phyloP scores from a whole-genome alignment of 805 yeast species.

The Kodamaea neixiangensis region DNA sequence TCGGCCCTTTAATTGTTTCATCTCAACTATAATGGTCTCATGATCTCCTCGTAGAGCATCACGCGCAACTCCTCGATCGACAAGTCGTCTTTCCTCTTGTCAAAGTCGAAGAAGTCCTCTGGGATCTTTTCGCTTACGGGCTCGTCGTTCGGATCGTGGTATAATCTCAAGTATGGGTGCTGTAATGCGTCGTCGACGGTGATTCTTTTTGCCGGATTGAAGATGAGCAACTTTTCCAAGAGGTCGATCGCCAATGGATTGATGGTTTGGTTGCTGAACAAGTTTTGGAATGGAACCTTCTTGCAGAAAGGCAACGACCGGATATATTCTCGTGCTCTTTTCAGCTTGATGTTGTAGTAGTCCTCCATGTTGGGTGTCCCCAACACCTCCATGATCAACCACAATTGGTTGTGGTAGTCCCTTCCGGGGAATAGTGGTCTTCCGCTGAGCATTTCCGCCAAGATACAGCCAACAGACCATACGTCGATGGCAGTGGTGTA shows the following conservation, averaged over 20 bases:
- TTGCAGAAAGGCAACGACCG: slow-evolving; percentile 72
- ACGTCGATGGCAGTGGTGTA: slow-evolving; percentile 94
- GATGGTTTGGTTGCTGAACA: slow-evolving; percentile 30
- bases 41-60: slow-evolving; percentile 78
- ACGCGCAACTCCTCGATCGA: slow-evolving; percentile 74
- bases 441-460: slow-evolving; percentile 87
- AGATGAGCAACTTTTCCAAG: slow-evolving; percentile 61
- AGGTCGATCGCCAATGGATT: slow-evolving; percentile 57
- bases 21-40: slow-evolving; percentile 46
- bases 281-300: slow-evolving; percentile 54
- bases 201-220: slow-evolving; percentile 72
- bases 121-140: slow-evolving; percentile 84
- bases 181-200: slow-evolving; percentile 75
- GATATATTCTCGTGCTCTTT: slow-evolving; percentile 87
- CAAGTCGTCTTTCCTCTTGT: slow-evolving; percentile 76
- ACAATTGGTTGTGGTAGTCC: slow-evolving; percentile 89
- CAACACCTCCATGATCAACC: slow-evolving; percentile 77
- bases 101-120: slow-evolving; percentile 86
- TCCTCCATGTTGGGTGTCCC: slow-evolving; percentile 89
- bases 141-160: slow-evolving; percentile 94
- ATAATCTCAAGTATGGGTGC: slow-evolving; percentile 84
- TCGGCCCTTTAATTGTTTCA: no score
- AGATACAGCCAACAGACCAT: slow-evolving; percentile 95
- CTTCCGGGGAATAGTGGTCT: slow-evolving; percentile 91
- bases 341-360: slow-evolving; percentile 70